These are phyloP conservation scores for Colletotrichum australisinense DNA, from an alignment of 2,329 filamentous ascomycete species.

Conservation along the genomic window DNA sequence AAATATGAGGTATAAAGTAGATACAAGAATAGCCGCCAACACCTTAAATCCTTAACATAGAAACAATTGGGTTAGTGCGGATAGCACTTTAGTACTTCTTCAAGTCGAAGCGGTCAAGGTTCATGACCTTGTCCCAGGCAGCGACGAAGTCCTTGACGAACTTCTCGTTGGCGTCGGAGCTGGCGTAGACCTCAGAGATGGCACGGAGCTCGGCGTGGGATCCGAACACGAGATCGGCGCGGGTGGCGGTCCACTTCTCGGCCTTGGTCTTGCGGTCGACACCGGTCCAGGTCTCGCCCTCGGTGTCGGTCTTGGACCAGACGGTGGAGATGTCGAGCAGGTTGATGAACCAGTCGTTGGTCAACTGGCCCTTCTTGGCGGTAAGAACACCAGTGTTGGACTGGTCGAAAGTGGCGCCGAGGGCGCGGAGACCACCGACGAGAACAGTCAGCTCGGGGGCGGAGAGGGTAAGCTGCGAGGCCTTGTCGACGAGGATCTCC, in stretches of 20 bases:
- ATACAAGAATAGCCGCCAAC: neutral
- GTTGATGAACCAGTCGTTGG: conserved; percentile 87
- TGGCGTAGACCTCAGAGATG: conserved; percentile 76
- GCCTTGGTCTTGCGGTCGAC: conserved; percentile 72
- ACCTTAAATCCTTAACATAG: neutral
- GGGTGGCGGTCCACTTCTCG: conserved; percentile 77
- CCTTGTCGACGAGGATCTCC: conserved; percentile 78
- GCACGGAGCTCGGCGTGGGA: conserved; percentile 80
- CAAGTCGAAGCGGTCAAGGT: conserved; percentile 77
- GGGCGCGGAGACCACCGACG: conserved; percentile 76
- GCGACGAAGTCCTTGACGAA: conserved; percentile 79
- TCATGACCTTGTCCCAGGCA: conserved; percentile 82
- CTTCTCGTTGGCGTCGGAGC: conserved; percentile 69
- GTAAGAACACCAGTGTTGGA: conserved; percentile 77
- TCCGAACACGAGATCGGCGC: conserved; percentile 77
- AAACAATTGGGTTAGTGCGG: neutral
- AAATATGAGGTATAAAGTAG: neutral
- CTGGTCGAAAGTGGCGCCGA: conserved; percentile 78
- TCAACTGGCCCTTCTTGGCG: conserved; percentile 73
- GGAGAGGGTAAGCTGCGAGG: conserved; percentile 76
- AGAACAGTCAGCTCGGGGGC: conserved; percentile 78
- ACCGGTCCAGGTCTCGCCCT: conserved; percentile 70
- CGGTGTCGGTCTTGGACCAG: conserved; percentile 62
- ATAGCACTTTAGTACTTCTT: conserved; percentile 33
- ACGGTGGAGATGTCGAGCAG: conserved; percentile 74